Base-by-base conservation (phyloP, 345 rosid species). In the Brassica juncea region DNA sequence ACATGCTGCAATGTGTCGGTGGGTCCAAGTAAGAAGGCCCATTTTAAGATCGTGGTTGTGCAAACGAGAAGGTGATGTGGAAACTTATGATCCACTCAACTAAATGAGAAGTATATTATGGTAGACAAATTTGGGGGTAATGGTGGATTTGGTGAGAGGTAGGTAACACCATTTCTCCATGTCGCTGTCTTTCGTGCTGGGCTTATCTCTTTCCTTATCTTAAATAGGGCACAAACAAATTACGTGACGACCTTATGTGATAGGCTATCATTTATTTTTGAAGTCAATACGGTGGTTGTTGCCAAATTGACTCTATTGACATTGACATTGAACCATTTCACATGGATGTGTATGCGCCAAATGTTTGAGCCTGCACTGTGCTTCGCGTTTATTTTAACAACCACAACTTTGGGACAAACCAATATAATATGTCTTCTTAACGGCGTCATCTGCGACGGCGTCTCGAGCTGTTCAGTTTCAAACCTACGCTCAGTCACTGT, bases 91-190 rank as follows among this genome's bases (percentile, higher is more conserved):
- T 74, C 77, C 64, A 74, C 16, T 54, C 44, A 52, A 52, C 58
- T 47, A 12, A 70, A 70, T 11, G 14, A 5, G 30, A 58, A 57
- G 47, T 39, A 11, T 21, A 64, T 5, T 52, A 71, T 15, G 62
- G 32, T 32, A n/a, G 61, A 44, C 60, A 52, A 27, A 21, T 30
- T 5, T 63, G 23, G 9, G 16, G 59, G 68, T 9, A 62, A 76
- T 30, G 83, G 76, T 74, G 78, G 78, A 70, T 75, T 64, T 75
- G 83, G 79, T 75, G 73, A 42, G 63, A 66, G 64, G 70, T 81
- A 70, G 80, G 84, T 76, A 35, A 47, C 72, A 75, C 68, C 70
- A 75, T 76, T 58, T 65, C 70, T 65, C 52, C 32, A 57, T n/a
- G 75, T 80, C 80, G 44, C 63, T 80, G 52, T 75, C 76, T 1